Base-by-base conservation (phyloP, 2,329 filamentous ascomycete genomes). In the Malbranchea zuffiana region DNA sequence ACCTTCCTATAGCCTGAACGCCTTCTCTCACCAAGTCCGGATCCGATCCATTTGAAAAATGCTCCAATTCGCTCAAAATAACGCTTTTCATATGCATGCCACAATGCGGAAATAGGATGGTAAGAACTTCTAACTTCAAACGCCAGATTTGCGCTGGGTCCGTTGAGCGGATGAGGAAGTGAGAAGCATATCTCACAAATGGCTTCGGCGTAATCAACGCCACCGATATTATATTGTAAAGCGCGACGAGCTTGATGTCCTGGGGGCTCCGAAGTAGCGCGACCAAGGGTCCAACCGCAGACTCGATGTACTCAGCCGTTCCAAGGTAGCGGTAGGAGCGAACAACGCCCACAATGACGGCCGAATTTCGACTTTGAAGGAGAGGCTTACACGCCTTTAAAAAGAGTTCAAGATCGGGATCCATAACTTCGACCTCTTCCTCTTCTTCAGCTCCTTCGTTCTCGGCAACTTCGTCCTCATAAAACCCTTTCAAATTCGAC, bases 211-310 rank as follows among this genome's bases (percentile, higher is more conserved):
- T 69, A 18, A 71, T 66, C 7, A 96, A 68, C 51, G 84, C 90
- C 29, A 98, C 82, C n/a, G 85, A 82, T 7, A 95, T 86, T 41
- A 96, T 87, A 55, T 96, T 95, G 67, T 88, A 88, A 12, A 98
- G 71, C 1, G 85, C 87, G 25, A 94, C 74, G 52, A 92, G 80
- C 54, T 93, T 81, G 35, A 94, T 85, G 54, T 96, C 88, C 42
- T 82, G 76, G 0, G 86, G 78, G 8, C 83, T 80, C 39, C 90
- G 77, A 40, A 98, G 67, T 20, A 98, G 72, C 11, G 88, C 85
- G 13, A 95, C 72, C 17, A 98, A 65, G 1, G 90, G 88, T 0
- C 88, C 87, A 39, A 93, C 75, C 5, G 85, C 78, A 15, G 72
- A 66, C 46, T 75, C 71, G 18, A 92, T 71, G 54, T 94, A 83